Evolutionary conservation across 1,284 basidiomycete species (phyloP), one percentile per base, ranked within the genome.

Genomic region (Tremellales sp.): DNA sequence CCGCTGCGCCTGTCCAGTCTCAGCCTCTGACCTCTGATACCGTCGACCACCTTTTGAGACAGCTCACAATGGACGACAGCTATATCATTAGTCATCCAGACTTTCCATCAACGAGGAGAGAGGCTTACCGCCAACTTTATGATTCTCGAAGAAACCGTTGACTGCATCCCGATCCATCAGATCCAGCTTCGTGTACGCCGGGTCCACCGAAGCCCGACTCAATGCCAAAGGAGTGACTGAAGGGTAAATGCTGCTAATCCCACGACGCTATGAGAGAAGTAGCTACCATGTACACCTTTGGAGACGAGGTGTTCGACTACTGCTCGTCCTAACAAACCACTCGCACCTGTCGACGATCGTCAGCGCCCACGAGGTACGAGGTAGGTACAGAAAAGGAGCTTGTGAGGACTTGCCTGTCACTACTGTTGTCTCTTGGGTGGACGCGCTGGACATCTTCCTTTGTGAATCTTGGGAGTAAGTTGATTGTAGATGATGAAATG

Each of bases 241-340:
- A 48, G 29, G n/a, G n/a, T n/a, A n/a, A n/a, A n/a, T n/a, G n/a
- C n/a, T n/a, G n/a, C n/a, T n/a, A n/a, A n/a, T n/a, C n/a, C n/a
- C n/a, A n/a, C n/a, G n/a, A n/a, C n/a, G n/a, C n/a, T n/a, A n/a
- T n/a, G n/a, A n/a, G n/a, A n/a, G n/a, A n/a, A n/a, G n/a, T n/a
- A n/a, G n/a, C n/a, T n/a, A 36, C 19, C 19, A 5, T 36, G 15
- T 13, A 36, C 33, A 6, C 62, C 64, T 10, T 61, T 48, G 1
- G 45, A 29, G 41, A 55, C 51, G 55, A 74, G 70, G 27, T 64
- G 42, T 13, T 54, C 49, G 21, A 52, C 60, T 7, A 76, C 73
- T 1, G 77, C 76, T 46, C 77, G 65, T 17, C 77, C 77, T 17
- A 79, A 71, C 22, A 79, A 67, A 22, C 77, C 77, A n/a, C 74